A percentile compares a stretch with the other conserved stretches of the same genome.
Evolutionary conservation across 2,329 filamentous ascomycete genomes (phyloP).

Genomic region (Aspergillus sp.): DNA sequence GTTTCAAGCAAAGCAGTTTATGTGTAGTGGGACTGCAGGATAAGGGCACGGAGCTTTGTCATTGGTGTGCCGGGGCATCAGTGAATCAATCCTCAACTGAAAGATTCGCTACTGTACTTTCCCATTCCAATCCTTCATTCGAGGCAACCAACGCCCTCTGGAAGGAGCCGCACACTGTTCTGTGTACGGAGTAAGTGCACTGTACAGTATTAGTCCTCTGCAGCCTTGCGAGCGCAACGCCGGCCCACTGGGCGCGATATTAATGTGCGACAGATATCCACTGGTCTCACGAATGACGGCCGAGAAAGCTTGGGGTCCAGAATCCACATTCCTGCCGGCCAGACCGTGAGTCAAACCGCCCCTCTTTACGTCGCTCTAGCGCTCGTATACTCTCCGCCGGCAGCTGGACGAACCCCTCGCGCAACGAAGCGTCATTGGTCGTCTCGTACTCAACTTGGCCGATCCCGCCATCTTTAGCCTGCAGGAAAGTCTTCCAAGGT

Average conservation of each 20-base stretch:
- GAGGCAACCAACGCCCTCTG: not conserved
- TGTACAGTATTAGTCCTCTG: not conserved
- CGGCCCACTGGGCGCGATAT: not conserved
- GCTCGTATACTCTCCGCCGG: conserved; percentile 5
- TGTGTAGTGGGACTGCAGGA: too few relatives aligned
- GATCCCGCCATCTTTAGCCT: conserved; percentile 1
- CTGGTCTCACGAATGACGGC: conserved; percentile 1
- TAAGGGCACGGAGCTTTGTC: too few relatives aligned
- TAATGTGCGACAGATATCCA: conserved; percentile 1
- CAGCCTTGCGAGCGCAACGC: conserved; percentile 4
- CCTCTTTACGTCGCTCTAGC: not conserved
- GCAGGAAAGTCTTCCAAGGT: not conserved
- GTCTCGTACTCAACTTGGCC: not conserved
- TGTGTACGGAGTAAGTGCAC: not conserved
- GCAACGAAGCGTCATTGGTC: not conserved
- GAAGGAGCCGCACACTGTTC: conserved; percentile 3
- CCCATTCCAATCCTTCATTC: not conserved
- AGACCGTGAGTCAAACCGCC: not conserved
- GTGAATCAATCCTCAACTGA: not conserved
- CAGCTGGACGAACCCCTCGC: not conserved
- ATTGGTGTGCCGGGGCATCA: too few relatives aligned
- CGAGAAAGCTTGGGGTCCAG: not conserved
- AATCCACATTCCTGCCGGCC: conserved; percentile 7
- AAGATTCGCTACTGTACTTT: too few relatives aligned
- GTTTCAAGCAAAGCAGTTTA: too few relatives aligned